phyloP scores from a whole-genome alignment of 2,329 filamentous ascomycete species.

The Colletotrichum gigasporum region DNA sequence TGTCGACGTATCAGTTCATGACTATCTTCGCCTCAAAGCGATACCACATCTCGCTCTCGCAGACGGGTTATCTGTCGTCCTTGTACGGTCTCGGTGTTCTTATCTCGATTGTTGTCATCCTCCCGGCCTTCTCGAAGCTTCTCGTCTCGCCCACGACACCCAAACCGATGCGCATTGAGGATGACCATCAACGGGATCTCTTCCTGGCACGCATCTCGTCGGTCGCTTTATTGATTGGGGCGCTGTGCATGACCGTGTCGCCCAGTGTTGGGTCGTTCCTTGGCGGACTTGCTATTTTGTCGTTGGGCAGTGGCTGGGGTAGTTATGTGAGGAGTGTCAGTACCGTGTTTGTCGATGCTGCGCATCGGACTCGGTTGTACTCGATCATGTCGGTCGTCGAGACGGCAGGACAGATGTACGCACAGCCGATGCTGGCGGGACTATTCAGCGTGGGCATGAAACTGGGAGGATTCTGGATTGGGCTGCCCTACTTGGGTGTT shows the following conservation, averaged over 20 bases:
- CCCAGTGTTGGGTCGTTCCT: slow-evolving; percentile 38
- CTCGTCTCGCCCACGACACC: slow-evolving; percentile 34
- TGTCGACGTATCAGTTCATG: slow-evolving; percentile 32
- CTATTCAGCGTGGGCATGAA: slow-evolving; percentile 42
- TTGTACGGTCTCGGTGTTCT: slow-evolving; percentile 40
- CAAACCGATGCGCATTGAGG: slow-evolving; percentile 33
- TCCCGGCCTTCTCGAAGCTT: slow-evolving; percentile 37
- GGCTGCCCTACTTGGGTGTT: slow-evolving; percentile 42
- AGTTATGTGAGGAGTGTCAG: slow-evolving; percentile 39
- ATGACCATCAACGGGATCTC: slow-evolving; percentile 40
- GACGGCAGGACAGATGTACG: slow-evolving; percentile 37
- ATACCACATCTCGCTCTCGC: slow-evolving; percentile 38
- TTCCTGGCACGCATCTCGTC: slow-evolving; percentile 38
- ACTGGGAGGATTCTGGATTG: slow-evolving; percentile 40
- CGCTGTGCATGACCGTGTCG: slow-evolving; percentile 38
- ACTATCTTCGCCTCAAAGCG: slow-evolving; percentile 42
- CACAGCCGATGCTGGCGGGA: slow-evolving; percentile 39
- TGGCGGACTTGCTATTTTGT: slow-evolving; percentile 39
- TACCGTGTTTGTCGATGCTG: slow-evolving; percentile 37
- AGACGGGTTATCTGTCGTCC: slow-evolving; percentile 43
- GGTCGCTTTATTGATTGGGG: slow-evolving; percentile 33
- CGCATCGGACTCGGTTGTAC: slow-evolving; percentile 41
- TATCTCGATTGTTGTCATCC: slow-evolving; percentile 36
- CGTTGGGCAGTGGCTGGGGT: slow-evolving; percentile 38
- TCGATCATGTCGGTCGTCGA: slow-evolving; percentile 37